A percentile compares a stretch with the other conserved stretches of the same genome.
phyloP scores from a whole-genome alignment of 2,329 filamentous ascomycete species.

The Trichoderma afroharzianum region DNA sequence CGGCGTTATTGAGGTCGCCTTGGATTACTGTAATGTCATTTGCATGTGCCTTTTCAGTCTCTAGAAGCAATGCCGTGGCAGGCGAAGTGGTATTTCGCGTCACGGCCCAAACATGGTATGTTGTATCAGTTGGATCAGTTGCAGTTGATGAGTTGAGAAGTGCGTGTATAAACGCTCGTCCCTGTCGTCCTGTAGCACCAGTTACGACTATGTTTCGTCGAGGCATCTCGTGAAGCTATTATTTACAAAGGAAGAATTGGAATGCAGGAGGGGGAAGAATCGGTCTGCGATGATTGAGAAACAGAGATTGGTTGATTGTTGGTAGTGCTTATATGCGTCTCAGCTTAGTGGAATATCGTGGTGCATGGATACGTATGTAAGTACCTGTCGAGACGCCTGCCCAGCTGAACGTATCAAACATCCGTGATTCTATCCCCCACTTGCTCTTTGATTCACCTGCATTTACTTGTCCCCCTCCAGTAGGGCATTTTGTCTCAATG shows the following conservation, averaged over 20 bases:
- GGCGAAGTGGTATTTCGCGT: neutral
- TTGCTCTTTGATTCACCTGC: too few relatives aligned
- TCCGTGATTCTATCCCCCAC: too few relatives aligned
- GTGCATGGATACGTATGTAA: too few relatives aligned
- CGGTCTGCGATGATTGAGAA: neutral
- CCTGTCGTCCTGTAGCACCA: slow-evolving; percentile 12
- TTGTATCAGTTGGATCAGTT: neutral
- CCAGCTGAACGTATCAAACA: neutral
- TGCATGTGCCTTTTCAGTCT: neutral
- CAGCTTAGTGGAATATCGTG: neutral
- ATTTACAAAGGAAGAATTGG: neutral
- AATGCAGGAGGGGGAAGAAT: too few relatives aligned
- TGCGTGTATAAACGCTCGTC: slow-evolving; percentile 5
- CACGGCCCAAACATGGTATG: neutral
- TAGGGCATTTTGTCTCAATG: too few relatives aligned
- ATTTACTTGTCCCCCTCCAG: too few relatives aligned
- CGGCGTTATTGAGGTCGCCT: slow-evolving; percentile 4
- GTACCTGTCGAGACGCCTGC: neutral
- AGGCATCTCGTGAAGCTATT: neutral
- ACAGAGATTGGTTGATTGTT: neutral
- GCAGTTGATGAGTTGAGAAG: neutral
- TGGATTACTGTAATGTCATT: neutral
- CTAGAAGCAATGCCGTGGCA: neutral
- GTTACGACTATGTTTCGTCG: slow-evolving; percentile 6
- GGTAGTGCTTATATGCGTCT: neutral